Percentiles rank a stretch among this genome's conserved stretches.
These are phyloP conservation scores for Fusarium burgessii DNA, from an alignment of 2,329 filamentous ascomycete species.

Conservation along the genomic window DNA sequence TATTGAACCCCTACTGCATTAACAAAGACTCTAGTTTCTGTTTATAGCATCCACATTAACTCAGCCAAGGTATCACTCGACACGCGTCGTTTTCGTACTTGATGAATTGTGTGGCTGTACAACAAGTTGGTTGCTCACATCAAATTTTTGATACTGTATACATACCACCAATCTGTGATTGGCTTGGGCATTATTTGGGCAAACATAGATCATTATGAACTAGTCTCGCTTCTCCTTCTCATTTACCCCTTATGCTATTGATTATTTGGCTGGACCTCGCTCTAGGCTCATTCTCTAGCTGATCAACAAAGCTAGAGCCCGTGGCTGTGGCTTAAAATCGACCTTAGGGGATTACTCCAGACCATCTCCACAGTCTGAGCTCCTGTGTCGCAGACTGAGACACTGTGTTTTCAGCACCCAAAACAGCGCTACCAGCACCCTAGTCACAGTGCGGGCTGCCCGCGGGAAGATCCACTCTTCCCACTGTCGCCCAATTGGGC, in stretches of 20 bases:
- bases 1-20: not conserved
- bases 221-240: slow-evolving; percentile 36
- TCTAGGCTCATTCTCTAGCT: slow-evolving; percentile 11
- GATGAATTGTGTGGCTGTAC: slow-evolving; percentile 34
- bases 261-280: slow-evolving; percentile 23
- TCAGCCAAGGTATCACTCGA: slow-evolving; percentile 14
- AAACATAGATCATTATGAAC: not conserved
- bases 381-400: slow-evolving; percentile 3
- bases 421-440: not conserved
- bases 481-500: slow-evolving; percentile 32
- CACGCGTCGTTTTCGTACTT: slow-evolving; percentile 28
- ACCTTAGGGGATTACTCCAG: slow-evolving; percentile 28
- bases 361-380: slow-evolving; percentile 37
- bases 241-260: slow-evolving; percentile 40
- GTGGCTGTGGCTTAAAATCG: slow-evolving; percentile 27
- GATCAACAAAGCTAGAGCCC: slow-evolving; percentile 40
- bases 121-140: slow-evolving; percentile 4
- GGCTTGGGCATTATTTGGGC: slow-evolving; percentile 21
- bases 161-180: slow-evolving; percentile 1
- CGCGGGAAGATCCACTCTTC: slow-evolving; percentile 24
- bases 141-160: slow-evolving; percentile 14
- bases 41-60: not conserved
- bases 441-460: slow-evolving; percentile 36
- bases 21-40: not conserved
- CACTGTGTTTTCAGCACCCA: slow-evolving; percentile 35